phyloP scores from a whole-genome alignment of 176 grass and related monocot species.

The Triticum urartu region DNA sequence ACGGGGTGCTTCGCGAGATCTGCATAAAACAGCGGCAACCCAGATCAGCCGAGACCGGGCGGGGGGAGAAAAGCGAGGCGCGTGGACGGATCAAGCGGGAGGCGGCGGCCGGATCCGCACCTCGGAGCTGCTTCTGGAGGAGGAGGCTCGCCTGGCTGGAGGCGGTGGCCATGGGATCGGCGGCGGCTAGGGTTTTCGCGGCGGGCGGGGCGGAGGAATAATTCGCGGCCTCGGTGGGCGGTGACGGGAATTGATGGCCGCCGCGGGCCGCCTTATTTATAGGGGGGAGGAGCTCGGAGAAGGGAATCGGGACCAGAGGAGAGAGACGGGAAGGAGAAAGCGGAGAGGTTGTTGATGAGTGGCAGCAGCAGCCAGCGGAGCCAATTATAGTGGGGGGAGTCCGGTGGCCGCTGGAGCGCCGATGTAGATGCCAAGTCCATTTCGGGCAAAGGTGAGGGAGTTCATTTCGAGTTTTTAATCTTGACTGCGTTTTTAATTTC shows the following conservation, averaged over 20 bases:
- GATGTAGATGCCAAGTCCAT: not conserved
- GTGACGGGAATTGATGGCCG: slow-evolving; percentile 36
- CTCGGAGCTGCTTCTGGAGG: slow-evolving; percentile 88
- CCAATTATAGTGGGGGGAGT: not conserved
- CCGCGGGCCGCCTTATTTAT: slow-evolving; percentile 56
- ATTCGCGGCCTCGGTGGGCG: slow-evolving; percentile 16
- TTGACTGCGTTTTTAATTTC: not conserved
- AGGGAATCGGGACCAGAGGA: slow-evolving; percentile 16
- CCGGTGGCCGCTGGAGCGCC: not conserved
- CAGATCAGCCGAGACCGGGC: slow-evolving; percentile 6
- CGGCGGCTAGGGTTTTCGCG: slow-evolving; percentile 44
- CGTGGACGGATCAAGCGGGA: not conserved
- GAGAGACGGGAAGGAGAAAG: slow-evolving; percentile 7
- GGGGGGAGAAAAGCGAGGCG: not conserved
- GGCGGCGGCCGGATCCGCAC: slow-evolving; percentile 37
- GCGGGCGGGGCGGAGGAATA: slow-evolving; percentile 14
- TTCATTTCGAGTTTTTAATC: not conserved
- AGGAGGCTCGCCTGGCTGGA: slow-evolving; percentile 79
- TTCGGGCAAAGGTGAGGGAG: not conserved
- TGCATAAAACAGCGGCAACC: slow-evolving; percentile 25
- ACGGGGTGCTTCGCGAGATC: slow-evolving; percentile 87
- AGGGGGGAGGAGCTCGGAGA: slow-evolving; percentile 34
- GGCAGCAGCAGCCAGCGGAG: not conserved
- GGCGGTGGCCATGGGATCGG: slow-evolving; percentile 59
- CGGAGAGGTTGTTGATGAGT: slow-evolving; percentile 27